Conservation (phyloP, 257 asterid species). For the Petunia axillaris region DNA sequence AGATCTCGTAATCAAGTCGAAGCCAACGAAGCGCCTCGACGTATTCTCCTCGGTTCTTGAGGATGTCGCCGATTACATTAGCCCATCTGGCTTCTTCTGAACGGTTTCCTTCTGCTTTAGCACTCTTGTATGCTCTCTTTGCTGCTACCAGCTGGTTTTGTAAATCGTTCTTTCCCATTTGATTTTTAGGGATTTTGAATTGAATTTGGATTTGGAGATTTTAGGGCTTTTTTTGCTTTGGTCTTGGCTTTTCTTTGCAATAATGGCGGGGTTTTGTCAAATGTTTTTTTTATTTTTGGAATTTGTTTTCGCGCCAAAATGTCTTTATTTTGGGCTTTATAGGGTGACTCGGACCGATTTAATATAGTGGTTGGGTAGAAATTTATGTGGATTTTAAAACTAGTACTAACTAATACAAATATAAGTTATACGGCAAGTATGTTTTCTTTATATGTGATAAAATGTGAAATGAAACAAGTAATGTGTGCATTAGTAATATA, state of each 20-base stretch:
- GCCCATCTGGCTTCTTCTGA: conserved; percentile 99
- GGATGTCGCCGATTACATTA: conserved; percentile 72
- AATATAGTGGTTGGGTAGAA: too few species aligned
- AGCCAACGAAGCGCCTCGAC: conserved; percentile 87
- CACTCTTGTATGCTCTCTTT: conserved; percentile 58
- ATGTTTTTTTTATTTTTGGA: neutral
- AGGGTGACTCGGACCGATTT: neutral
- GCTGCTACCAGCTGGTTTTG: conserved; percentile 60
- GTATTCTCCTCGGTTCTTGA: conserved; percentile 86
- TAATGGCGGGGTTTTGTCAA: neutral
- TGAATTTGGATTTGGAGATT: neutral
- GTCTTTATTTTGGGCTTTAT: neutral
- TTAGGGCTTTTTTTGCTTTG: conserved; percentile 18
- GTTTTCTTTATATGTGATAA: too few species aligned
- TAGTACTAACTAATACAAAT: too few species aligned
- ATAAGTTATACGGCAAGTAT: too few species aligned
- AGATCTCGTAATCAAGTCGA: conserved; percentile 78
- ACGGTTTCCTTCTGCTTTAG: conserved; percentile 64
- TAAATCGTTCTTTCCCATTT: conserved; percentile 60
- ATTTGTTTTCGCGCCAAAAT: conserved; percentile 12
- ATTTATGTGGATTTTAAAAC: too few species aligned
- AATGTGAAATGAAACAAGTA: too few species aligned
- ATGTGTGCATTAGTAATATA: too few species aligned
- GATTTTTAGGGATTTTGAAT: neutral
- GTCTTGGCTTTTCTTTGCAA: neutral